phyloP scores from a whole-genome alignment of 352 stramenopile genomes.

The Globisporangium paddicum region DNA sequence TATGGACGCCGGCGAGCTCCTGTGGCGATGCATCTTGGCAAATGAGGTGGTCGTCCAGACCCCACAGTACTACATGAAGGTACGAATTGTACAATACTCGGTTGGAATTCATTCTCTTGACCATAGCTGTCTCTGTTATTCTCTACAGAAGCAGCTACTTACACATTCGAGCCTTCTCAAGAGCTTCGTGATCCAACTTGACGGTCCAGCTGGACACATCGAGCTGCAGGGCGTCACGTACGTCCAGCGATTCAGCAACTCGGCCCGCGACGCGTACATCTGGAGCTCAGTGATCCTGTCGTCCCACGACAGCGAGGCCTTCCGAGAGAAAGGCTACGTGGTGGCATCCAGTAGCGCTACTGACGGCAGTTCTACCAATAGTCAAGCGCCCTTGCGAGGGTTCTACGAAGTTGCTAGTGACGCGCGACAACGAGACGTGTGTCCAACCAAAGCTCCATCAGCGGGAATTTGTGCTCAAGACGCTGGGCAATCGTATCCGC shows the following conservation, averaged over 20 bases:
- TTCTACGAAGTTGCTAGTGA: background rate
- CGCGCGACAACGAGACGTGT: background rate
- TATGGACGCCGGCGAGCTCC: background rate
- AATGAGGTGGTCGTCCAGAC: background rate
- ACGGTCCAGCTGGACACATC: background rate
- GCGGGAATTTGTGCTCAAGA: slow-evolving; percentile 8
- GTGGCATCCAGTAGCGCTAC: background rate
- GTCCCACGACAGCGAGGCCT: background rate
- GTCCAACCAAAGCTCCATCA: background rate
- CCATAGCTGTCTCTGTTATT: background rate
- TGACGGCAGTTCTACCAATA: background rate
- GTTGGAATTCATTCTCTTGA: background rate
- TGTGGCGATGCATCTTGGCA: slow-evolving; percentile 1
- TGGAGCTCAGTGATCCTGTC: slow-evolving; percentile 2
- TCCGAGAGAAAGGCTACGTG: slow-evolving; percentile 1
- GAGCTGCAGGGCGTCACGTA: slow-evolving; percentile 7
- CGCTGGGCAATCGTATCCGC: slow-evolving; percentile 1
- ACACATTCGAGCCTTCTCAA: background rate
- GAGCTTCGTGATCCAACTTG: background rate
- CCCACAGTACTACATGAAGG: slow-evolving; percentile 6
- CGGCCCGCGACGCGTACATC: background rate
- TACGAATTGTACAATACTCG: background rate
- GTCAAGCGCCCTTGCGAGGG: background rate
- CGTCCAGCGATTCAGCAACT: background rate
- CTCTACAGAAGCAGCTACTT: background rate